Evolutionary conservation across 2,329 filamentous ascomycete genomes (phyloP), one percentile per base, ranked within the genome.

Genomic region (Aspergillus neotritici): DNA sequence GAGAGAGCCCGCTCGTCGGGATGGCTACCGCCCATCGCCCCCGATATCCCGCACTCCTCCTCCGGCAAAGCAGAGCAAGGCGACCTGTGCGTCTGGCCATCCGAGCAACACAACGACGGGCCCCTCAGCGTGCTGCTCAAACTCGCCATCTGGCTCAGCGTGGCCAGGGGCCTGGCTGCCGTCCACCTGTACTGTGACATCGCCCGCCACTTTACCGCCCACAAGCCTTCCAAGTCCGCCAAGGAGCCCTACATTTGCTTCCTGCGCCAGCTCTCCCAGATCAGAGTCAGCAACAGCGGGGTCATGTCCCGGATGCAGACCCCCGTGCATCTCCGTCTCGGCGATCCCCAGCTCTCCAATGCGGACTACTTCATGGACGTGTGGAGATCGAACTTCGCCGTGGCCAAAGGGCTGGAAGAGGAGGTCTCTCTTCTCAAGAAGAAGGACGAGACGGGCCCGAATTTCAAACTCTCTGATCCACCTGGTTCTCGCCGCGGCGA

Each of bases 181-280:
- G 57, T 60, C 7, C 56, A 61, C 40, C 48, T 62, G 4, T 62
- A 60, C 40, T 60, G 52, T 36, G 55, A 62, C 29, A 40, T 56
- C n/a, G 48, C 45, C 14, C 49, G 53, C 12, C 41, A 51, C 4
- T 62, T 62, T 33, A 50, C 50, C 8, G 29, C 48, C 5, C 41
- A 45, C 17, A 39, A 43, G n/a, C 50, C 50, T 2, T 34, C 41
- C 5, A 16, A 25, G 10, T 15, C 14, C 4, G 35, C 44, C 11
- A 43, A 31, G 5, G 39, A 39, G 6, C 33, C 39, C 7, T 41
- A 43, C 28, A 28, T 52, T 7, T 37, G 32, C 6, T 50, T 55
- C 34, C 21, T 58, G 30, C 34, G 44, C 12, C 43, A 47, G 34
- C 36, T 57, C 8, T 45, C 48, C 10, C 41, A 51, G 31, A 36